Percentiles rank a stretch among this genome's conserved stretches.
phyloP scores from a whole-genome alignment of 2,329 filamentous ascomycete genomes.

The Pseudogymnoascus sp. region DNA sequence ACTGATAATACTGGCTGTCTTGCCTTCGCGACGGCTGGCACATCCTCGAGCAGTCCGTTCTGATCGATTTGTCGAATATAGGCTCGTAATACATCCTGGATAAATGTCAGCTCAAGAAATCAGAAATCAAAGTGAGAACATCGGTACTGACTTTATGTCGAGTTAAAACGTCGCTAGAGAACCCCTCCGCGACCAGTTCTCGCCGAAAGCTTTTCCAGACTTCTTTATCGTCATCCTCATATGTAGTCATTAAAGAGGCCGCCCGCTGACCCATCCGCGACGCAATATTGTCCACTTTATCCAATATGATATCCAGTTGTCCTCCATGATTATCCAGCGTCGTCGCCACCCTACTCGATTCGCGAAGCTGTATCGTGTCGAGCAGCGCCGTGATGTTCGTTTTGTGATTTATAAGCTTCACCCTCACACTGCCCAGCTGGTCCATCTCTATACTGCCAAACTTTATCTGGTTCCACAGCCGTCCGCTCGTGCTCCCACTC shows the following conservation, averaged over 20 bases:
- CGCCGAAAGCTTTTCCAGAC: slow-evolving; percentile 52
- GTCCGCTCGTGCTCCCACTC: slow-evolving; percentile 13
- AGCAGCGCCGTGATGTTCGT: slow-evolving; percentile 49
- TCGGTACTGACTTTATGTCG: slow-evolving; percentile 47
- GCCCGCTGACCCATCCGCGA: slow-evolving; percentile 39
- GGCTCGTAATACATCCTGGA: slow-evolving; percentile 51
- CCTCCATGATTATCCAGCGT: slow-evolving; percentile 24
- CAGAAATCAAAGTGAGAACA: not conserved
- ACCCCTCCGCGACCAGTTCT: slow-evolving; percentile 52
- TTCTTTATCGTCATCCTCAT: slow-evolving; percentile 40
- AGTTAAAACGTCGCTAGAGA: slow-evolving; percentile 46
- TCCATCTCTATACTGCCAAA: slow-evolving; percentile 28
- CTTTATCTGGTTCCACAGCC: slow-evolving; percentile 23
- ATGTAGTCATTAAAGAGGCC: slow-evolving; percentile 31
- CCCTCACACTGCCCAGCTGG: slow-evolving; percentile 24
- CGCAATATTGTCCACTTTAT: slow-evolving; percentile 53
- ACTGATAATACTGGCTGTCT: slow-evolving; percentile 24
- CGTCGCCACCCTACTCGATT: slow-evolving; percentile 34
- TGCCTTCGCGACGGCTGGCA: slow-evolving; percentile 27
- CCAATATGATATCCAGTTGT: slow-evolving; percentile 47
- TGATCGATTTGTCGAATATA: slow-evolving; percentile 55
- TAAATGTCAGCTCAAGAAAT: slow-evolving; percentile 16
- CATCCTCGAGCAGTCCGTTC: slow-evolving; percentile 45
- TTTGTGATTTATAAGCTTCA: slow-evolving; percentile 45
- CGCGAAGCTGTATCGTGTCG: slow-evolving; percentile 48